Conservation (phyloP, 345 rosid genomes). For the Sapria himalayana region DNA sequence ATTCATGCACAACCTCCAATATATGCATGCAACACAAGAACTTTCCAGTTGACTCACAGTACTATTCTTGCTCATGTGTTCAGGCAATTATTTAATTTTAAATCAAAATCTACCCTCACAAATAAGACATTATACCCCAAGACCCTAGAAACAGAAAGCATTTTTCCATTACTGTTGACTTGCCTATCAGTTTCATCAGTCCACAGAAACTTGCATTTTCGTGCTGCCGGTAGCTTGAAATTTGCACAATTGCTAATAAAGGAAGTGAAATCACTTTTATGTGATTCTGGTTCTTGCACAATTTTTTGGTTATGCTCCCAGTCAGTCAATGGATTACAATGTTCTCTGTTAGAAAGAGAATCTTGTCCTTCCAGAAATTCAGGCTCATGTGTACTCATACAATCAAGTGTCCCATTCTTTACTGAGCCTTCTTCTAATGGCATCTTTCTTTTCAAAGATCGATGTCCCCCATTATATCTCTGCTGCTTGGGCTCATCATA, state of each 20-base stretch:
- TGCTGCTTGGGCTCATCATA: constrained; percentile 36
- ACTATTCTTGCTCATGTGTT: no score
- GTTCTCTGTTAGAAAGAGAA: constrained; percentile 14
- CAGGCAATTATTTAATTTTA: no score
- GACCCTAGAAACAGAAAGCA: no score
- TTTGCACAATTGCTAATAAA: constrained; percentile 17
- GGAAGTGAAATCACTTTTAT: constrained; percentile 24
- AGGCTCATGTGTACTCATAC: constrained; percentile 13
- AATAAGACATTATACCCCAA: no score
- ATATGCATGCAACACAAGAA: no score
- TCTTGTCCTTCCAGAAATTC: constrained; percentile 12
- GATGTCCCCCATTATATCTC: constrained; percentile 16
- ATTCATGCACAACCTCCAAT: no score
- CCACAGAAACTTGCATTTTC: constrained; percentile 49
- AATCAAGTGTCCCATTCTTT: constrained; percentile 18
- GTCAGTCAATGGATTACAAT: constrained; percentile 12
- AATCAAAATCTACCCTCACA: no score
- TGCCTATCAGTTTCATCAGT: constrained; percentile 87
- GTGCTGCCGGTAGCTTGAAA: constrained; percentile 26
- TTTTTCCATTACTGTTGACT: constrained; percentile 2
- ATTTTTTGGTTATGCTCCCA: constrained; percentile 16
- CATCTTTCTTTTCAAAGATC: constrained; percentile 45
- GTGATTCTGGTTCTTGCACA: constrained; percentile 15
- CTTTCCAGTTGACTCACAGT: no score
- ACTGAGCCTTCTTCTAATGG: constrained; percentile 12